These are phyloP conservation scores for Marasmius tenuissimus DNA, from an alignment of 1,284 basidiomycete species.

Conservation along the genomic window DNA sequence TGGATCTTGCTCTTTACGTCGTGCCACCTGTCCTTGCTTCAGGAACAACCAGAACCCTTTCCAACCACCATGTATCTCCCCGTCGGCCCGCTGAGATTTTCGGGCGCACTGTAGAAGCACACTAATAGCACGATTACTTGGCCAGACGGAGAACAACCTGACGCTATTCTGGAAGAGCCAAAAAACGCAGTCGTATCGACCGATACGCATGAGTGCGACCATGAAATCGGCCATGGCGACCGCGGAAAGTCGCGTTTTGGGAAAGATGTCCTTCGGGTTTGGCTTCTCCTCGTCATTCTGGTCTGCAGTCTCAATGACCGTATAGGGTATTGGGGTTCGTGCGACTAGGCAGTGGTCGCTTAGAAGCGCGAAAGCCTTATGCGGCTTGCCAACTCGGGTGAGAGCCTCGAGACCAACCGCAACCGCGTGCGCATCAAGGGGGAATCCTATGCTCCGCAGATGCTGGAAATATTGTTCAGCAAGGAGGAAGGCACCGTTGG, in stretches of 20 bases:
- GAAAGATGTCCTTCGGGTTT: not conserved
- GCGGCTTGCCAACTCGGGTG: conserved; percentile 40
- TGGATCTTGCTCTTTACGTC: not conserved
- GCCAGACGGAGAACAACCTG: conserved; percentile 51
- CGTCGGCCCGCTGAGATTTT: conserved; percentile 49
- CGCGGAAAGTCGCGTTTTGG: conserved; percentile 24
- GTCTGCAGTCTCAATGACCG: not conserved
- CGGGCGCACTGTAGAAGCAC: conserved; percentile 62
- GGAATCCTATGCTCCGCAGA: conserved; percentile 32
- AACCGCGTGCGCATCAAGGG: conserved; percentile 49
- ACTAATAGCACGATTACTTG: conserved; percentile 54
- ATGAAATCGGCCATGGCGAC: conserved; percentile 56
- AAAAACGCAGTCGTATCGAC: conserved; percentile 61
- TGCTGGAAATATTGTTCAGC: conserved; percentile 48
- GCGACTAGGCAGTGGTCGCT: conserved; percentile 33
- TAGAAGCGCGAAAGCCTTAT: conserved; percentile 51
- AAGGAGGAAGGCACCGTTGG: conserved; percentile 15
- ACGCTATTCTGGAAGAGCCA: conserved; percentile 61
- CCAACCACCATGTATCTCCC: conserved; percentile 33
- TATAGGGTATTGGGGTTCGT: conserved; percentile 5
- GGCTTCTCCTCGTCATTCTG: not conserved
- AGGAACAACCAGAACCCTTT: conserved; percentile 11
- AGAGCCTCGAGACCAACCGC: conserved; percentile 51
- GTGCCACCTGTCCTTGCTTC: conserved; percentile 3
- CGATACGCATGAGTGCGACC: conserved; percentile 43